Evolutionary conservation across 1,139 yeast genomes (phyloP).

Genomic region (Suhomyces wounanorum): DNA sequence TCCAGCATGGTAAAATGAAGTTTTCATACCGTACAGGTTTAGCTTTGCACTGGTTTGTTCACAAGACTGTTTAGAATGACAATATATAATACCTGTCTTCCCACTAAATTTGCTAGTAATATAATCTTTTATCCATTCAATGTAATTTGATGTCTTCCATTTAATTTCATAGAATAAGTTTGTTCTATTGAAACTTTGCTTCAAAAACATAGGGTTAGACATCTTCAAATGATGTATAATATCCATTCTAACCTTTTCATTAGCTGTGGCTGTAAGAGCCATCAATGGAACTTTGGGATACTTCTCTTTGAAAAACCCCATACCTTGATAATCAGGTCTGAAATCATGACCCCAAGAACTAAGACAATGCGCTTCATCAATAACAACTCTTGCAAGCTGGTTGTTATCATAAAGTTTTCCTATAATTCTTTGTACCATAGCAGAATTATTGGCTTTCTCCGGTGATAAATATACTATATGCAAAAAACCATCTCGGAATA

Average conservation of each 20-base stretch:
- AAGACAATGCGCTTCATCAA: conserved; percentile 98
- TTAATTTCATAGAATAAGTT: conserved; percentile 80
- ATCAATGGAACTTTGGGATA: conserved; percentile 86
- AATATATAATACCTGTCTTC: conserved; percentile 87
- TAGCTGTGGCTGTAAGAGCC: conserved; percentile 98
- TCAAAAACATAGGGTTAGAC: conserved; percentile 54
- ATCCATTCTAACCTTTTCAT: conserved; percentile 85
- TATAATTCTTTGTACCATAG: conserved; percentile 67
- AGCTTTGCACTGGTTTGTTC: conserved; percentile 75
- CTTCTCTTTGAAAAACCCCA: conserved; percentile 68
- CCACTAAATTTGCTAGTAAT: conserved; percentile 54
- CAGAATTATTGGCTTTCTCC: conserved; percentile 86
- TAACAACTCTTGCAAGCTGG: conserved; percentile 79
- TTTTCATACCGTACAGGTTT: conserved; percentile 58
- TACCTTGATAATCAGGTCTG: conserved; percentile 89
- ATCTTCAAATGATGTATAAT: conserved; percentile 72
- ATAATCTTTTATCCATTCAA: conserved; percentile 62
- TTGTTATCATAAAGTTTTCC: conserved; percentile 54
- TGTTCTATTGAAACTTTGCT: conserved; percentile 86
- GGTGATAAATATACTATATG: conserved; percentile 90
- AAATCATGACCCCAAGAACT: conserved; percentile 99
- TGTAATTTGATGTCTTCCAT: conserved; percentile 57
- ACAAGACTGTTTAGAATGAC: conserved; percentile 87
- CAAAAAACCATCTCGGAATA: conserved; percentile 64
- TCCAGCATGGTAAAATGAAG: conserved; percentile 91